phyloP scores from a whole-genome alignment of 2,329 filamentous ascomycete genomes.

The Trichoderma harzianum region DNA sequence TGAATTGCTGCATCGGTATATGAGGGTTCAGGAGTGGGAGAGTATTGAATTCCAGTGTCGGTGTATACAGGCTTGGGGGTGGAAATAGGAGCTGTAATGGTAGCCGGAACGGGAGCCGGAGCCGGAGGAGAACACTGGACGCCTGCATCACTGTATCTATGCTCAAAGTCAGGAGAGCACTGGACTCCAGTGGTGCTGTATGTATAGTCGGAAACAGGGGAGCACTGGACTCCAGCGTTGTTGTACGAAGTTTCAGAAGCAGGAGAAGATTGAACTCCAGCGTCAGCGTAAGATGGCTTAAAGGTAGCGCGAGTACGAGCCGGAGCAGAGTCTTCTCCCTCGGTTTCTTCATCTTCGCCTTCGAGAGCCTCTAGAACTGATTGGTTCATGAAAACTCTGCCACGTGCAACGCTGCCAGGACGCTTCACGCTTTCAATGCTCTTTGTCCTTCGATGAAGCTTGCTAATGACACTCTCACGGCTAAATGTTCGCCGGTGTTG shows the following conservation, averaged over 20 bases:
- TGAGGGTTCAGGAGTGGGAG: conserved; percentile 29
- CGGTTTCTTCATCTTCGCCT: conserved; percentile 49
- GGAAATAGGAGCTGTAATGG: neutral
- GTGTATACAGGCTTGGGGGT: conserved; percentile 30
- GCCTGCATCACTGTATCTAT: neutral
- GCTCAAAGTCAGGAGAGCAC: neutral
- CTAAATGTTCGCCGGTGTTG: conserved; percentile 52
- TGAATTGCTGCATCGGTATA: neutral
- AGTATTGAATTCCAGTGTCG: neutral
- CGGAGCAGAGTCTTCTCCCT: conserved; percentile 24
- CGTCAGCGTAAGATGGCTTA: conserved; percentile 63
- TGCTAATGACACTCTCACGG: conserved; percentile 51
- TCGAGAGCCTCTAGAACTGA: conserved; percentile 55
- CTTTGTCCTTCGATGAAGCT: conserved; percentile 52
- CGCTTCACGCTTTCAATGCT: conserved; percentile 58
- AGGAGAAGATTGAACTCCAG: conserved; percentile 78
- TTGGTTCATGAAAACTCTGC: conserved; percentile 52
- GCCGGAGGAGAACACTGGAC: neutral
- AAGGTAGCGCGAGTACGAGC: conserved; percentile 27
- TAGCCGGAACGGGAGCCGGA: neutral
- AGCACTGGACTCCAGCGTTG: neutral
- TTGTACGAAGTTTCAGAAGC: neutral
- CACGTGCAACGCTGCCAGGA: conserved; percentile 52
- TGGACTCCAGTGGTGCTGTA: neutral
- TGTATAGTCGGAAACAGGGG: neutral